Evolutionary conservation across 2,329 filamentous ascomycete genomes (phyloP).

Genomic region (Fusarium tuaranense): DNA sequence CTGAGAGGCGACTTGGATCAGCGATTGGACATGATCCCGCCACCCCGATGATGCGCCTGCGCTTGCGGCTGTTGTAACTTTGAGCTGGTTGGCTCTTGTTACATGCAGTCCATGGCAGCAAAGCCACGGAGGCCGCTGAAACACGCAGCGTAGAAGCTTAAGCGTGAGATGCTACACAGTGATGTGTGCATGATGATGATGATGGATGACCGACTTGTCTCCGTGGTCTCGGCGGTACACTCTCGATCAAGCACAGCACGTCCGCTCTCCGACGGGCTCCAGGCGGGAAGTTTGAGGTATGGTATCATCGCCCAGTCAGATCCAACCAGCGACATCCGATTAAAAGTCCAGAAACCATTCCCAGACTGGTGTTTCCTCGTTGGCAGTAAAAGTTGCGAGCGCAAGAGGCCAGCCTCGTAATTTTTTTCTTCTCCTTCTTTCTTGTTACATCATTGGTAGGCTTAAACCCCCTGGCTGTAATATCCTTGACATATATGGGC

Average conservation of each 20-base stretch:
- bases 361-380: neutral
- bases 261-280: neutral
- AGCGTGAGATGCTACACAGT: constrained; percentile 13
- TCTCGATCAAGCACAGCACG: constrained; percentile 3
- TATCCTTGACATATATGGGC: neutral
- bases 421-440: neutral
- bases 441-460: neutral
- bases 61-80: neutral
- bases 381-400: neutral
- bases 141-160: neutral
- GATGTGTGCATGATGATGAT: constrained; percentile 28
- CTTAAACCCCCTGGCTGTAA: neutral
- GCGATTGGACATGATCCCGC: constrained; percentile 1
- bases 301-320: neutral
- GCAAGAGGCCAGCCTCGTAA: neutral
- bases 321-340: constrained; percentile 1
- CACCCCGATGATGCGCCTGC: neutral
- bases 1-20: neutral
- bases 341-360: neutral
- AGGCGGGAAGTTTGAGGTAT: neutral
- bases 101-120: neutral
- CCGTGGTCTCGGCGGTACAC: constrained; percentile 10
- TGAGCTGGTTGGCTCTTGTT: neutral
- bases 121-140: neutral
- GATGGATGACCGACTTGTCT: neutral